Percentiles rank a stretch among this genome's conserved stretches.
These are phyloP conservation scores for Sphagnum contortum DNA, from an alignment of 225 moss, liverwort and hornwort genomes.

Conservation along the genomic window DNA sequence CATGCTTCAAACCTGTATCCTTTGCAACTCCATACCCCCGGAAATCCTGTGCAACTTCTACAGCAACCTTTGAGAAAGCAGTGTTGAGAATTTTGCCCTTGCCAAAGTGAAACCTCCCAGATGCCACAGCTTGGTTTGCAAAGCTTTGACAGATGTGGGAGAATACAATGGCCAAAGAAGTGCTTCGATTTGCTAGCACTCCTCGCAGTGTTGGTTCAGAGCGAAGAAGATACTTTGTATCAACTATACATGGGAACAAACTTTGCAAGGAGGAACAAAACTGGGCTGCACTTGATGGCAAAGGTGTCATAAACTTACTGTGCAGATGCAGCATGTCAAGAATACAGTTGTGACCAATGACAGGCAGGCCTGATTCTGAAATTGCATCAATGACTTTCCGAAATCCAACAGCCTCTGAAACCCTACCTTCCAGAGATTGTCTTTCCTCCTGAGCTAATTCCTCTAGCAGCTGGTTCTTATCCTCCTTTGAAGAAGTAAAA, in stretches of 20 bases:
- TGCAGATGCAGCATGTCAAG: conserved; percentile 68
- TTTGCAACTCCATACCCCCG: conserved; percentile 34
- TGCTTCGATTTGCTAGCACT: conserved; percentile 50
- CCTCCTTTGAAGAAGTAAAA: conserved; percentile 56
- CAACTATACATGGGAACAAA: conserved; percentile 67
- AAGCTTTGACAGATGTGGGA: conserved; percentile 75
- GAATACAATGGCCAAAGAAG: conserved; percentile 80
- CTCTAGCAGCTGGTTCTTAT: conserved; percentile 38
- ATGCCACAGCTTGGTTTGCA: conserved; percentile 59
- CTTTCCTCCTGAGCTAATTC: conserved; percentile 53
- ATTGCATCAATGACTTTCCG: conserved; percentile 80
- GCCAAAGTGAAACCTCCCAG: conserved; percentile 62
- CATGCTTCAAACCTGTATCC: conserved; percentile 44
- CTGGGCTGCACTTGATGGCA: conserved; percentile 37
- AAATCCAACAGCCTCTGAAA: conserved; percentile 65
- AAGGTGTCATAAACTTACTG: conserved; percentile 61
- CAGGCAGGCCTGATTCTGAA: conserved; percentile 38
- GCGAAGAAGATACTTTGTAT: conserved; percentile 74
- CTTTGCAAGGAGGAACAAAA: conserved; percentile 52
- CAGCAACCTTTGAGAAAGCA: conserved; percentile 56
- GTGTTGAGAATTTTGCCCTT: conserved; percentile 50
- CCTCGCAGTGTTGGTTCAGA: conserved; percentile 64
- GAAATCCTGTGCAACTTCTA: conserved; percentile 70
- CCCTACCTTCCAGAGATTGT: conserved; percentile 33
- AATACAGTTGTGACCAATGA: conserved; percentile 80